These are phyloP conservation scores for Sphaerostilbella broomeana DNA, from an alignment of 2,329 filamentous ascomycete species.

Conservation along the genomic window DNA sequence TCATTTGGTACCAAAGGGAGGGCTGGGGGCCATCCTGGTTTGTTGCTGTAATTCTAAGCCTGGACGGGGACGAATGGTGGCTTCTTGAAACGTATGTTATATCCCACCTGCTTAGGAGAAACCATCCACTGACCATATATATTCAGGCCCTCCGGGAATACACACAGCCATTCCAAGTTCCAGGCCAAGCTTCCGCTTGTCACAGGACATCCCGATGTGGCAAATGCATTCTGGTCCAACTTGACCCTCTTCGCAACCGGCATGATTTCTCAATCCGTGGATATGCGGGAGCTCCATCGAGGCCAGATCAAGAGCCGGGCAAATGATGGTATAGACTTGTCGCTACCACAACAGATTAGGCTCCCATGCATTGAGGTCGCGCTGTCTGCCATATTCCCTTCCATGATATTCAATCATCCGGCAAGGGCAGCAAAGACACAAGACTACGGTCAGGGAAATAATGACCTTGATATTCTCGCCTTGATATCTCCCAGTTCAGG, in stretches of 20 bases:
- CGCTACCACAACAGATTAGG: conserved; percentile 37
- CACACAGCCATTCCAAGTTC: conserved; percentile 22
- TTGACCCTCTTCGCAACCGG: conserved; percentile 44
- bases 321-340: conserved; percentile 29
- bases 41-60: conserved; percentile 62
- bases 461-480: conserved; percentile 18
- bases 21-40: conserved; percentile 71
- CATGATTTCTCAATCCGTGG: conserved; percentile 45
- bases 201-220: conserved; percentile 37
- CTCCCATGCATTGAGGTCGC: conserved; percentile 43
- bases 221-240: conserved; percentile 46
- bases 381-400: conserved; percentile 40
- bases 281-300: conserved; percentile 41
- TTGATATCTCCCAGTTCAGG: conserved; percentile 19
- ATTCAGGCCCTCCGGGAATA: conserved; percentile 22
- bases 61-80: conserved; percentile 75
- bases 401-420: conserved; percentile 24
- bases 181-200: conserved; percentile 38
- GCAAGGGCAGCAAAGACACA: conserved; percentile 15
- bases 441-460: conserved; percentile 7
- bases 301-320: conserved; percentile 36
- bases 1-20: conserved; percentile 61
- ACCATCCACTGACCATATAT: conserved; percentile 17
- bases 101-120: not conserved
- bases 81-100: conserved; percentile 57